Conservation (phyloP, 192 early-diverging fungal species). For the Neocallimastix lanati region DNA sequence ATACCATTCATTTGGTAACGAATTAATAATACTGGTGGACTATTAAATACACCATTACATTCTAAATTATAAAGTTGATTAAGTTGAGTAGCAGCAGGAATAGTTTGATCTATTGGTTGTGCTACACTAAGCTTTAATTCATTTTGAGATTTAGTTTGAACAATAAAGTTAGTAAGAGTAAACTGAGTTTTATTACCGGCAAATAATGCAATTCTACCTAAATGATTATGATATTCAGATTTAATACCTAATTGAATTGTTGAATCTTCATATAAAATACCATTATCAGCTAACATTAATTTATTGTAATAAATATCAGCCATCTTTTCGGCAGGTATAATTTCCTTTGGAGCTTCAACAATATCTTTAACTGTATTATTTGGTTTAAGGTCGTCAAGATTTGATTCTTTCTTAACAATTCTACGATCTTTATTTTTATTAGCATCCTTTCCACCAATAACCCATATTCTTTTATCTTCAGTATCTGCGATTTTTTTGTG, state of each 20-base stretch:
- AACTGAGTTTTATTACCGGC: slow-evolving; percentile 70
- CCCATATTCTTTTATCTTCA: slow-evolving; percentile 90
- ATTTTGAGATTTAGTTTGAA: slow-evolving; percentile 27
- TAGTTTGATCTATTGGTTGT: slow-evolving; percentile 31
- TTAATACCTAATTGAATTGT: slow-evolving; percentile 81
- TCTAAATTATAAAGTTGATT: slow-evolving; percentile 51
- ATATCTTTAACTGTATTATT: slow-evolving; percentile 3
- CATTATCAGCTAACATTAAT: slow-evolving; percentile 54
- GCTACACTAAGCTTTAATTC: slow-evolving; percentile 32
- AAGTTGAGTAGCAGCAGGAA: slow-evolving; percentile 50
- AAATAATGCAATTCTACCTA: slow-evolving; percentile 80
- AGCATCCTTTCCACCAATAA: slow-evolving; percentile 71
- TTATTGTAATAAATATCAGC: slow-evolving; percentile 8
- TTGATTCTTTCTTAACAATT: slow-evolving; percentile 1
- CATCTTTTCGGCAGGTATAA: background rate
- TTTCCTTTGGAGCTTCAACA: slow-evolving; percentile 7
- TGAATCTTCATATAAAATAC: slow-evolving; percentile 79
- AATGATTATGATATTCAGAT: slow-evolving; percentile 75
- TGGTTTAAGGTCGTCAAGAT: background rate
- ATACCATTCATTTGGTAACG: slow-evolving; percentile 36
- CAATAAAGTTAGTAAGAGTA: slow-evolving; percentile 40
- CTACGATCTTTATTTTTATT: slow-evolving; percentile 35
- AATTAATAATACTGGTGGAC: slow-evolving; percentile 47
- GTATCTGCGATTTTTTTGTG: slow-evolving; percentile 76
- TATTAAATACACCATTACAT: slow-evolving; percentile 36